Evolutionary conservation across 805 yeast species (phyloP), one percentile per base, ranked within the genome.

Genomic region (Saturnispora sanitii): DNA sequence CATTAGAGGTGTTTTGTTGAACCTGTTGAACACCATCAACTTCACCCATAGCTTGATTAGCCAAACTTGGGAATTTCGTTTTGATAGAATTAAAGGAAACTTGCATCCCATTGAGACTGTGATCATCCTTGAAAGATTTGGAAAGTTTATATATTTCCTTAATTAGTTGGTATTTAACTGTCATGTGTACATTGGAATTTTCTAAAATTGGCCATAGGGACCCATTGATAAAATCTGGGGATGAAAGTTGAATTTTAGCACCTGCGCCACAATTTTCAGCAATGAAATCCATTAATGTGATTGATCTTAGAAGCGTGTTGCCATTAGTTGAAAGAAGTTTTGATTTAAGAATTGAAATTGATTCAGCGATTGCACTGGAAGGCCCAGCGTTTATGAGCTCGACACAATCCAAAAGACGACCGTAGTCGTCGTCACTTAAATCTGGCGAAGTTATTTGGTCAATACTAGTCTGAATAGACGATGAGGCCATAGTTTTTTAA

Each of bases 181-280:
- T 69, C 21, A 65, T 58, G 62, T 88, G 95, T 25, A 81, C 71
- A 29, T 65, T 58, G 7, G 65, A 55, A 49, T 77, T 82, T 15
- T 68, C 64, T 8, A 75, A 64, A 45, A 86, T 61, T 40, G 66
- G 64, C 23, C 67, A 52, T 33, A 82, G 58, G 27, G 50, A 46
- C 8, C 65, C 49, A 25, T 58, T 57, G 15, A 79, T 72, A 52
- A 79, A 79, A 3, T 64, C 49, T 46, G 70, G 68, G 17, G 82
- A 68, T 16, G 83, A 77, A 28, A 82, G 71, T 48, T 74, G 77
- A 35, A 68, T 77, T 49, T 73, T 75, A 63, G 77, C 69, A 54
- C 76, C 68, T 11, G 85, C 74, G 3, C 88, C 88, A 57, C 90
- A 81, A 56, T 82, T 82, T 54, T 81, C 86, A 2, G 86, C 84